Evolutionary conservation across 2,329 filamentous ascomycete genomes (phyloP).

Genomic region (Rhytidhysteron rufulum): DNA sequence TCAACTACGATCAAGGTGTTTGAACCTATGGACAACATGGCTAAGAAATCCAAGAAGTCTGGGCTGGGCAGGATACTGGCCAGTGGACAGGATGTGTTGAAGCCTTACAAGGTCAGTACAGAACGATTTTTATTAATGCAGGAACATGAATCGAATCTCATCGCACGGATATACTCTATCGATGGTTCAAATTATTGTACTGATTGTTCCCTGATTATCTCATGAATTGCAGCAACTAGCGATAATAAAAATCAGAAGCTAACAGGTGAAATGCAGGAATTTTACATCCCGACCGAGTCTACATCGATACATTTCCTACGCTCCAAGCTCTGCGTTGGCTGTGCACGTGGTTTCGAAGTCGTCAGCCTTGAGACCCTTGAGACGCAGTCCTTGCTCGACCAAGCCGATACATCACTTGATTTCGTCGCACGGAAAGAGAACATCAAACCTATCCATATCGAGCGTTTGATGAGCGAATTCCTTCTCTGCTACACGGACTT

Average conservation of each 20-base stretch:
- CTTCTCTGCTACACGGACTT: slow-evolving; percentile 97
- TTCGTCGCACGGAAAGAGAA: slow-evolving; percentile 93
- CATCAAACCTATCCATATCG: slow-evolving; percentile 93
- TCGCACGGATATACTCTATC: too few species aligned
- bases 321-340: slow-evolving; percentile 93
- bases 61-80: slow-evolving; percentile 96
- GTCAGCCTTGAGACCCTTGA: slow-evolving; percentile 96
- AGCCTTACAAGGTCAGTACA: slow-evolving; percentile 72
- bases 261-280: slow-evolving; percentile 62
- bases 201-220: too few species aligned
- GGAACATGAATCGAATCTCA: too few species aligned
- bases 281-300: slow-evolving; percentile 98
- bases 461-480: slow-evolving; percentile 95
- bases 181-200: too few species aligned
- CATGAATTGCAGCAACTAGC: too few species aligned
- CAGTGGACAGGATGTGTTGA: slow-evolving; percentile 86
- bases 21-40: slow-evolving; percentile 92
- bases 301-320: slow-evolving; percentile 97
- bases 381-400: slow-evolving; percentile 92
- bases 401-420: slow-evolving; percentile 95
- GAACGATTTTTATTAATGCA: too few species aligned
- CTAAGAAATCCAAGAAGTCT: slow-evolving; percentile 91
- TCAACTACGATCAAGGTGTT: slow-evolving; percentile 99
- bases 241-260: too few species aligned
- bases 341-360: slow-evolving; percentile 92